These are phyloP conservation scores for Austroboletus niveus DNA, from an alignment of 1,284 basidiomycete genomes.

Conservation along the genomic window DNA sequence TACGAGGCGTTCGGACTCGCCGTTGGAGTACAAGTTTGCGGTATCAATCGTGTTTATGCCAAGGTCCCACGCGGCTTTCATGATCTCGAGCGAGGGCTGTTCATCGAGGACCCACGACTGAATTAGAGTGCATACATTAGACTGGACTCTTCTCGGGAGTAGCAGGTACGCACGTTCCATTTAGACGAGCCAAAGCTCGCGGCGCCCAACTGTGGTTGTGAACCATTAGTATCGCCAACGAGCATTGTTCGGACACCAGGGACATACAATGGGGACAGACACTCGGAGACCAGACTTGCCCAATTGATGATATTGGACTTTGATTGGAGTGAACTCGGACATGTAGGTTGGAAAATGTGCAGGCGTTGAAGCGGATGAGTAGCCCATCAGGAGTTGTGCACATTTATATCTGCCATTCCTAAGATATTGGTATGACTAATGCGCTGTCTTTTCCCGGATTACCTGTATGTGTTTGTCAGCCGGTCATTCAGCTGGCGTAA, in stretches of 20 bases:
- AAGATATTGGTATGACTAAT: too few species aligned
- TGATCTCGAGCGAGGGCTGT: slow-evolving; percentile 38
- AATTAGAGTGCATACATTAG: neutral
- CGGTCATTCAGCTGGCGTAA: too few species aligned
- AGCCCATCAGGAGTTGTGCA: too few species aligned
- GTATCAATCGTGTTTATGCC: slow-evolving; percentile 52
- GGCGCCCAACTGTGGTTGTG: slow-evolving; percentile 37
- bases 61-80: slow-evolving; percentile 48
- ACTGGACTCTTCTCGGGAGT: neutral
- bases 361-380: too few species aligned
- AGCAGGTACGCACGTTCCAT: slow-evolving; percentile 33
- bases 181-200: slow-evolving; percentile 46
- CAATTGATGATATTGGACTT: slow-evolving; percentile 41
- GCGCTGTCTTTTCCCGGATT: too few species aligned
- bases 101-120: slow-evolving; percentile 46
- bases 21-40: slow-evolving; percentile 56
- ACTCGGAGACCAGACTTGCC: slow-evolving; percentile 50
- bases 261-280: slow-evolving; percentile 44
- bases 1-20: slow-evolving; percentile 44
- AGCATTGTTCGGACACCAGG: neutral
- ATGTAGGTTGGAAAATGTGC: too few species aligned
- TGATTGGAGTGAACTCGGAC: neutral
- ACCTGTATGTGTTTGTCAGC: too few species aligned
- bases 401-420: too few species aligned
- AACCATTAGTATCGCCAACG: neutral